Evolutionary conservation across 2,329 filamentous ascomycete genomes (phyloP), one percentile per base, ranked within the genome.

Genomic region (Tricladium varicosporioides): DNA sequence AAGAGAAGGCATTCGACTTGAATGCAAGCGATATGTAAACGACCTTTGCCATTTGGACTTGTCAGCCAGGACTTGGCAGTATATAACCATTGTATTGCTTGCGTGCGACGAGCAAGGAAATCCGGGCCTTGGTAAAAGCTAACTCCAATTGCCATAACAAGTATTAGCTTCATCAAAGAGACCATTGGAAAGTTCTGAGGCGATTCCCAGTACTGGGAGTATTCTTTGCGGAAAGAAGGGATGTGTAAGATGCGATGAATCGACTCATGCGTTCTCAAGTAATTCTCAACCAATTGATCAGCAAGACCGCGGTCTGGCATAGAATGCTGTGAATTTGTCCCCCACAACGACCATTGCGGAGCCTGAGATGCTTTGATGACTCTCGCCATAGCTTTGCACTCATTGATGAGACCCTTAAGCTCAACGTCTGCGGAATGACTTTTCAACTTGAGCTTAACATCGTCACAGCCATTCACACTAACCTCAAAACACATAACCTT

Each of bases 1-100:
- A 77, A 68, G 18, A 84, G 65, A 44, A 85, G 73, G 50, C 80
- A 77, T 69, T 79, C 76, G 27, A 76, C 77, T 67, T 85, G 83
- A 1, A 85, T 62, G 1, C 74, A 73, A 0, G 72, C 66, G 2
- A 83, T 72, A 40, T 75, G 79, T 59, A 83, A 71, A 19, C 77
- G 74, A 3, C 72, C 69, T 68, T 83, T 84, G 49, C 78, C 75
- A 0, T 75, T 72, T 47, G 62, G 61, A 2, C 59, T 51, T 14
- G 61, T 52, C 3, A 67, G 50, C 65, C 65, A 69, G 5, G 58
- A 44, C 42, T 64, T 60, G 3, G 61, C 66, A 10, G 59, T 59
- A 46, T 58, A 65, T 2, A 67, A 55, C 65, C 63, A 69, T 42
- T 65, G 60, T 18, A 51, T 43, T 5, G 64, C 60, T 45, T 63